phyloP scores from a whole-genome alignment of 148 eudicot genomes.

The Rhododendron williamsianum region DNA sequence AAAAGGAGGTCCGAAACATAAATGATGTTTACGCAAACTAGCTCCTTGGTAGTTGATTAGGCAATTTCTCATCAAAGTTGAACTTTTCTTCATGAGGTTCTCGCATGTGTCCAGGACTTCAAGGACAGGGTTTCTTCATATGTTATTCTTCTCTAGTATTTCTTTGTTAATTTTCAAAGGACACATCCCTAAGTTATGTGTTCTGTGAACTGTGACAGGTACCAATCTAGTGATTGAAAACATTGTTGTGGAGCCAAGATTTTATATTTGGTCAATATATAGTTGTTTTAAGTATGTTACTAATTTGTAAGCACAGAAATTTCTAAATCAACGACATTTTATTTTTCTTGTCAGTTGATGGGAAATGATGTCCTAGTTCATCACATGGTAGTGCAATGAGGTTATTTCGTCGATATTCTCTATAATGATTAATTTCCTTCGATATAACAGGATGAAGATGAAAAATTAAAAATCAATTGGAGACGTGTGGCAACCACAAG shows the following conservation, averaged over 20 bases:
- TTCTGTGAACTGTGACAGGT: background rate
- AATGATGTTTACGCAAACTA: background rate
- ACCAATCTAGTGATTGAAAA: background rate
- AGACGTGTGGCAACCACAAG: constrained; percentile 87
- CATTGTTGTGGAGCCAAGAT: constrained; percentile 2
- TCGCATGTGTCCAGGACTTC: background rate
- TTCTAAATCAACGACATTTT: background rate
- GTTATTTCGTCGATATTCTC: background rate
- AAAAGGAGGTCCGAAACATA: background rate
- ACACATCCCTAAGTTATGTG: background rate
- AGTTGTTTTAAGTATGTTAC: background rate
- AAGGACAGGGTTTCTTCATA: background rate
- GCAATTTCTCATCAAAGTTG: background rate
- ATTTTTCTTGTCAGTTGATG: background rate
- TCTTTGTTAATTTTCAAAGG: background rate
- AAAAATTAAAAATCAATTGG: constrained; percentile 67
- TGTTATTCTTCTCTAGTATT: background rate
- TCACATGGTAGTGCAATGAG: background rate
- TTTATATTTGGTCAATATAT: background rate
- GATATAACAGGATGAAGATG: constrained; percentile 47
- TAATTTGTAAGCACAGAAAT: background rate
- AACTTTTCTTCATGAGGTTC: background rate
- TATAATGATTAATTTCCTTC: background rate
- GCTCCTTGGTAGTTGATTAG: background rate
- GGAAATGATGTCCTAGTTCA: background rate